These are phyloP conservation scores for Sesbania bispinosa DNA, from an alignment of 306 rosid species.

Conservation along the genomic window DNA sequence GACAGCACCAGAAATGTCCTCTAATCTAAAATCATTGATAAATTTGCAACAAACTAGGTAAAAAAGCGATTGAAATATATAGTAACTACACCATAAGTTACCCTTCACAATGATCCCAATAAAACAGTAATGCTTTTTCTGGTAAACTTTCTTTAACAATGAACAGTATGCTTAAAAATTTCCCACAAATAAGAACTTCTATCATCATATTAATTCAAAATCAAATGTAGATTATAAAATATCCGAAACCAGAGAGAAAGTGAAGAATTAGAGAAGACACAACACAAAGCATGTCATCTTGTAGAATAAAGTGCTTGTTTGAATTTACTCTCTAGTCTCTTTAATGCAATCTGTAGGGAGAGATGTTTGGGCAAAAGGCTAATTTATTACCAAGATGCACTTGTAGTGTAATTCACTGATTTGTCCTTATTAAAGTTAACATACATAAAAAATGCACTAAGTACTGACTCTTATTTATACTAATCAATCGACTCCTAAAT, in stretches of 20 bases:
- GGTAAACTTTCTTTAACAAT: background rate
- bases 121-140: background rate
- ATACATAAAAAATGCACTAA: background rate
- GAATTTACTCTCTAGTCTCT: background rate
- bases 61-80: background rate
- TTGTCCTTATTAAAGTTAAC: background rate
- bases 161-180: background rate
- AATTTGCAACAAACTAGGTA: background rate
- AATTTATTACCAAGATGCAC: background rate
- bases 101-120: background rate
- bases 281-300: slow-evolving; percentile 7
- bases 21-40: slow-evolving; percentile 2
- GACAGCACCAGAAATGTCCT: background rate
- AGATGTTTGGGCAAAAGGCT: background rate
- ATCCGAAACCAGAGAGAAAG: slow-evolving; percentile 4
- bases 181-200: background rate
- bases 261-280: background rate
- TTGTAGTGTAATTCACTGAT: background rate
- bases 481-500: too few relatives aligned
- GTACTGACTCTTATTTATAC: too few relatives aligned
- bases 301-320: background rate
- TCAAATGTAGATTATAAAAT: slow-evolving; percentile 1
- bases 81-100: background rate
- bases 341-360: background rate
- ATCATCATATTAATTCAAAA: background rate